These are phyloP conservation scores for Spinacia oleracea DNA, from an alignment of 179 eudicot species.

Conservation along the genomic window DNA sequence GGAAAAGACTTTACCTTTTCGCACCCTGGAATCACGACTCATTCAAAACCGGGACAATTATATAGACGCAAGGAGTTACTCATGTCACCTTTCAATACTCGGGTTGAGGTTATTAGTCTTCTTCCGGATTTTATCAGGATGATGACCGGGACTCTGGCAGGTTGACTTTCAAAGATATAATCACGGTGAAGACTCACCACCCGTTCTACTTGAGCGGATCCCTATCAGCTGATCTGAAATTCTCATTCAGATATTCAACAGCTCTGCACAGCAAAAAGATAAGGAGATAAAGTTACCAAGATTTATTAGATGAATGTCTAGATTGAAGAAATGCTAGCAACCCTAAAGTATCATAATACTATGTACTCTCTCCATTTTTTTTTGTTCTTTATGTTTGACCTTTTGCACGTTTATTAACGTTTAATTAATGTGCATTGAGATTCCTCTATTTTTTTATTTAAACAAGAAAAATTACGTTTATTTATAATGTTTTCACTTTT, in stretches of 20 bases:
- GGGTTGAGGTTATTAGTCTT: background rate
- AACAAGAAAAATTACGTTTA: too few relatives aligned
- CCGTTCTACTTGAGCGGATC: background rate
- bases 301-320: background rate
- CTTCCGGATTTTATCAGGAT: background rate
- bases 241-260: constrained; percentile 41
- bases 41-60: background rate
- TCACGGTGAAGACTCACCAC: background rate
- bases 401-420: too few relatives aligned
- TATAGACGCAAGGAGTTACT: background rate
- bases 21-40: background rate
- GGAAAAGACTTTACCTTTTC: background rate
- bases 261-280: constrained; percentile 40
- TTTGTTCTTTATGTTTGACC: too few relatives aligned
- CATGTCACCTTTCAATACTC: background rate
- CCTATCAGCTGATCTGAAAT: background rate
- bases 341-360: background rate
- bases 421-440: too few relatives aligned
- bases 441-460: too few relatives aligned
- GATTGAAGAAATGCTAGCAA: background rate
- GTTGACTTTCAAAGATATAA: background rate
- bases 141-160: background rate
- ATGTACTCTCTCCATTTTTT: too few relatives aligned
- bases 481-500: too few relatives aligned
- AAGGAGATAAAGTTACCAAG: background rate